These are phyloP conservation scores for Tetrapisispora namnaoensis DNA, from an alignment of 805 yeast genomes.

Conservation along the genomic window DNA sequence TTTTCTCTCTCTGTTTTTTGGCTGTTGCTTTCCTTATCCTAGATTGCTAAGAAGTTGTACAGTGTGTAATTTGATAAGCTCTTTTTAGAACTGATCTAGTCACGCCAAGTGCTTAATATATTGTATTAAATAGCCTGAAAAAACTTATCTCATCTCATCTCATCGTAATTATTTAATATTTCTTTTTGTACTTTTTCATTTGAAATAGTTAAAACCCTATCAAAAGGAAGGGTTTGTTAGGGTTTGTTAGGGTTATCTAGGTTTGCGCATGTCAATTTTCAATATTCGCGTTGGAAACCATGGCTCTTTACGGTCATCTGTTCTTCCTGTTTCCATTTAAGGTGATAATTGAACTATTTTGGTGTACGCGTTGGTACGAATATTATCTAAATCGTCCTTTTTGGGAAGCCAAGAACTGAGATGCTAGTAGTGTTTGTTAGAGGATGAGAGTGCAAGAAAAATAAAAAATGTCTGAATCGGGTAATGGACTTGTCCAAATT, in stretches of 20 bases:
- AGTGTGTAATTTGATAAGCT: too few relatives aligned
- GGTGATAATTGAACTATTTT: background rate
- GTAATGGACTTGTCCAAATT: background rate
- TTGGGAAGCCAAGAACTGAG: background rate
- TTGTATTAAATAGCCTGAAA: too few relatives aligned
- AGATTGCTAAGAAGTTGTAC: too few relatives aligned
- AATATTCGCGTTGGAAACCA: background rate
- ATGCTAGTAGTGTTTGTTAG: background rate
- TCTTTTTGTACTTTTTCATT: too few relatives aligned
- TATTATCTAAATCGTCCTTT: background rate
- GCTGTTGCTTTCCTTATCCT: background rate
- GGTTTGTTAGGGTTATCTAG: too few relatives aligned
- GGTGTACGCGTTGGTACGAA: background rate
- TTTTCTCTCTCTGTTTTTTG: background rate
- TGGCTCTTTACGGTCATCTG: background rate
- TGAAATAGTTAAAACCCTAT: too few relatives aligned
- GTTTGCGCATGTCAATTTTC: too few relatives aligned
- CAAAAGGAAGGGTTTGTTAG: too few relatives aligned
- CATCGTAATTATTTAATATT: too few relatives aligned
- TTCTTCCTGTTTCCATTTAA: background rate
- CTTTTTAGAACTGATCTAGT: too few relatives aligned
- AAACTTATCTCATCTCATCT: background rate
- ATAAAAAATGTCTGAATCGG: background rate
- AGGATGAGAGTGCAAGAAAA: background rate
- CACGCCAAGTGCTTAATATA: too few relatives aligned